Conservation (phyloP, 306 rosid genomes). For the Cucumis cinereus region DNA sequence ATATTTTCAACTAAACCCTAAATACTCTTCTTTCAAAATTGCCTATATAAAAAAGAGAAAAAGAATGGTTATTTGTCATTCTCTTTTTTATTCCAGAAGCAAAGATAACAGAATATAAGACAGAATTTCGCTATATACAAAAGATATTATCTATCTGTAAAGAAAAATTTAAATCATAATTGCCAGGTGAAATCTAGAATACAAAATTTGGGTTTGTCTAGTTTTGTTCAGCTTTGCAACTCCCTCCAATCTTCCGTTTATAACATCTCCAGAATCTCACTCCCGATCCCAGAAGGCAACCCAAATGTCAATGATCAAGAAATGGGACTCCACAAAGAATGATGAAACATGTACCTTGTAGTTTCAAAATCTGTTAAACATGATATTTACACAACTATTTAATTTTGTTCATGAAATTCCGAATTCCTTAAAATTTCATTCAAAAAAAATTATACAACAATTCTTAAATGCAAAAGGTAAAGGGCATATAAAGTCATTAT, state of each 20-base stretch:
- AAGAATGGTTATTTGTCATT: background rate
- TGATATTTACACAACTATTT: background rate
- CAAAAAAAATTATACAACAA: background rate
- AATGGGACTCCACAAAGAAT: background rate
- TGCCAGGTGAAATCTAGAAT: background rate
- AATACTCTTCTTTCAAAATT: background rate
- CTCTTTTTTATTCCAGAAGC: background rate
- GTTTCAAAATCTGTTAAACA: background rate
- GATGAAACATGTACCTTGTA: background rate
- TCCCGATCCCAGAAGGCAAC: background rate
- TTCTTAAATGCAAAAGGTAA: background rate
- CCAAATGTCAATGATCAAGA: background rate
- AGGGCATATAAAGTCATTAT: background rate
- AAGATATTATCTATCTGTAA: background rate
- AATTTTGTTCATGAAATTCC: background rate
- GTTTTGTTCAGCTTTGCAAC: background rate
- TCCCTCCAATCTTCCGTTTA: background rate
- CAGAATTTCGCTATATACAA: background rate
- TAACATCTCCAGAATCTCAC: background rate
- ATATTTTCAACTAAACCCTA: background rate
- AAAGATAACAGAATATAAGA: background rate
- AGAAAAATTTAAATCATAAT: background rate
- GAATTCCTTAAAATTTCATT: too few species aligned
- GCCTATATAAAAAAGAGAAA: background rate
- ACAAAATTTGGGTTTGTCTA: background rate